Base-by-base conservation (phyloP, 331 rosid genomes). In the Dryas integrifolia region DNA sequence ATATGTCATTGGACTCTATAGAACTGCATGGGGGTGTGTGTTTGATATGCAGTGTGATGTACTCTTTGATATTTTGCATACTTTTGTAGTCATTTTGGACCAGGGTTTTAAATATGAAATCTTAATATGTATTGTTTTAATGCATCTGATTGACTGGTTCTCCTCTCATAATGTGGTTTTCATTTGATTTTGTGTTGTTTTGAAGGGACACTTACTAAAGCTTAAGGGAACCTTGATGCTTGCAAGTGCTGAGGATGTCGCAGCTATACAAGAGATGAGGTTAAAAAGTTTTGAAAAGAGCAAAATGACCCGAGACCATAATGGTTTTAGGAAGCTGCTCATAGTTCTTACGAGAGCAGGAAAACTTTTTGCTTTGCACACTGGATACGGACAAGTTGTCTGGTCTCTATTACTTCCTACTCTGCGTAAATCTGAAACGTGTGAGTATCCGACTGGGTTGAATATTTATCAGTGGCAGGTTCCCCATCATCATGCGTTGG, bases 401-500 rank as follows among this genome's bases (percentile, higher is more conserved):
- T 95, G 99, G 99, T 95, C 99, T 84, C 82, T 71, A 57, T 83
- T 92, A 60, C 69, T 92, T 53, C 79, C 75, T 65, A 71, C 86
- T 52, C 87, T 87, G 65, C 92, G 87, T 46, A 88, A 79, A 71
- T 88, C 97, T 79, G 90, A 83, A 61, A 81, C 57, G 64, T 95
- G 99, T 56, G 76, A 78, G 65, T 64, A 71, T 78, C 96, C 98
- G 7, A 83, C 76, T 58, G 92, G 96, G 80, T 88, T 89, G 78
- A 90, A 71, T 67, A 68, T 92, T 72, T 95, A 95, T 88, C 97
- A 95, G 88, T 95, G 99, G 99, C 99, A 86, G 86, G 85, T 88
- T 69, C 99, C 98, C 6, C 99, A 95, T 82, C 98, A 95, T 82
- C 97, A 87, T 76, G 99, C 97, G 47, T n/a, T 95, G 90, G 96